These are phyloP conservation scores for Paxillus rubicundulus DNA, from an alignment of 768 basidiomycete genomes.

Conservation along the genomic window DNA sequence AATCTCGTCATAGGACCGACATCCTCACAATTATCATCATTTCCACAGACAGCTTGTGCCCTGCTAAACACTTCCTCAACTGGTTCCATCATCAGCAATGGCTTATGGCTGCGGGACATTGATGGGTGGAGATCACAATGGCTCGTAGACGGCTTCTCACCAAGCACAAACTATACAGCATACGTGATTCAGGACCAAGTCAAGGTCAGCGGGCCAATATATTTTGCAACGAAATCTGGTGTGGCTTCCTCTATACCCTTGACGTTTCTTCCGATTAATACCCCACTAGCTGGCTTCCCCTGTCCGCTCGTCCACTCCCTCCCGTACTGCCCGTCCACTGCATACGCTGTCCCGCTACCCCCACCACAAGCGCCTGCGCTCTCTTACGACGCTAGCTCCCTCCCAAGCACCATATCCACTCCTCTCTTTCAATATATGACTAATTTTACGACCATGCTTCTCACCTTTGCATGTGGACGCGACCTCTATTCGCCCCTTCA, in stretches of 20 bases:
- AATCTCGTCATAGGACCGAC: conserved; percentile 58
- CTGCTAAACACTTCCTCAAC: conserved; percentile 40
- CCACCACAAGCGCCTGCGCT: conserved; percentile 41
- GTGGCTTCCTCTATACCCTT: conserved; percentile 17
- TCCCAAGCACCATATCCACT: conserved; percentile 47
- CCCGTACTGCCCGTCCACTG: conserved; percentile 68
- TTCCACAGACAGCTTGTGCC: conserved; percentile 60
- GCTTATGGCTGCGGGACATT: conserved; percentile 54
- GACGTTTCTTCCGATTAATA: background rate
- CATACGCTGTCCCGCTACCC: conserved; percentile 69
- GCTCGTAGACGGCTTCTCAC: conserved; percentile 54
- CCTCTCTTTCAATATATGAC: conserved; percentile 58
- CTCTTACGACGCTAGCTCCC: conserved; percentile 47
- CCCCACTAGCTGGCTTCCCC: conserved; percentile 49
- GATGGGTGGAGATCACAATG: conserved; percentile 71
- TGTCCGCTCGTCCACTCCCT: conserved; percentile 71
- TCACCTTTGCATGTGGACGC: conserved; percentile 74
- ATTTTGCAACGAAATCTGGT: conserved; percentile 76
- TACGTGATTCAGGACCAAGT: conserved; percentile 58
- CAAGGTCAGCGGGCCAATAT: conserved; percentile 65
- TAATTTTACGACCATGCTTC: conserved; percentile 73
- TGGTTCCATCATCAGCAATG: conserved; percentile 42
- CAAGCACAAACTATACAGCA: conserved; percentile 76
- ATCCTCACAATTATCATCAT: conserved; percentile 36
- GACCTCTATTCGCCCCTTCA: conserved; percentile 78